Conservation (phyloP, 148 eudicot genomes). For the Gaultheria prostrata region DNA sequence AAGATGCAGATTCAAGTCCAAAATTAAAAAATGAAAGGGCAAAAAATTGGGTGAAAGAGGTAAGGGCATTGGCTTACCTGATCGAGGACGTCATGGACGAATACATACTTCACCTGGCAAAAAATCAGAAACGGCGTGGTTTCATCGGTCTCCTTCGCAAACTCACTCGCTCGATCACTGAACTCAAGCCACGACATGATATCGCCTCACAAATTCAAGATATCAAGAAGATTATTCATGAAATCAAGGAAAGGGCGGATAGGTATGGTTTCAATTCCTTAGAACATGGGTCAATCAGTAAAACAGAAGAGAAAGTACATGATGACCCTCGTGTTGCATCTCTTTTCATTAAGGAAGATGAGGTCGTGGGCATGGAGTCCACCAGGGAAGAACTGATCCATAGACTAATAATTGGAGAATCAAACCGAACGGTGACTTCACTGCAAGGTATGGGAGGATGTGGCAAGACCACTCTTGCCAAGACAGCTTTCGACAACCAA, state of each 20-base stretch:
- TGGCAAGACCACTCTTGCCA: background rate
- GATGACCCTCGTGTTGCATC: background rate
- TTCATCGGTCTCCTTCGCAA: constrained; percentile 1
- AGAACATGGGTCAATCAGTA: background rate
- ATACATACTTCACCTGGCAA: background rate
- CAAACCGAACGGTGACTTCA: background rate
- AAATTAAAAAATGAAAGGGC: background rate
- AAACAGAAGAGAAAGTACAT: background rate
- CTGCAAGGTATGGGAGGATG: constrained; percentile 3
- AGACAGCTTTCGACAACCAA: background rate
- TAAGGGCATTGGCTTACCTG: background rate
- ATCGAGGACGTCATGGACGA: background rate
- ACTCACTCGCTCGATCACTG: background rate
- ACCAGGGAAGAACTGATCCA: background rate
- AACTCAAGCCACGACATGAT: background rate
- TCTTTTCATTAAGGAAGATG: background rate
- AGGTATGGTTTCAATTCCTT: background rate
- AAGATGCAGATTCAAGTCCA: background rate
- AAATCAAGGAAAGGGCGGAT: background rate
- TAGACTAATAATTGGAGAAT: background rate
- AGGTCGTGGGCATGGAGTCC: background rate
- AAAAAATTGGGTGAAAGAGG: background rate
- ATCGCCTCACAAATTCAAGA: background rate
- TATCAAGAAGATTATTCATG: background rate
- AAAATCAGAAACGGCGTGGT: background rate